Evolutionary conservation across 2,329 filamentous ascomycete genomes (phyloP).

Genomic region (Claviceps sp.): DNA sequence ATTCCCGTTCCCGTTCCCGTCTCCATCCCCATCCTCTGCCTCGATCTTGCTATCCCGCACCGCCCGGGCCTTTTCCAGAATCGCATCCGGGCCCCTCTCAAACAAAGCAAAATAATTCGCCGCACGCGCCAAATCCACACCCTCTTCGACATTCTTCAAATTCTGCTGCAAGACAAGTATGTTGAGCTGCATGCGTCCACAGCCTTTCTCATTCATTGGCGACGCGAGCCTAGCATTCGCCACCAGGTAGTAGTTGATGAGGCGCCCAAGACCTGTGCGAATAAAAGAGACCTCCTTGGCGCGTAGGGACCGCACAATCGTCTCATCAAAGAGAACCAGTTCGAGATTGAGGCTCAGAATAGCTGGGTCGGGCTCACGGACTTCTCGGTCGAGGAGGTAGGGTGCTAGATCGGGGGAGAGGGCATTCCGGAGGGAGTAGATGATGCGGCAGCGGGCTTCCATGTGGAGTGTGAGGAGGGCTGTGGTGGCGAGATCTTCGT

Average conservation of each 20-base stretch:
- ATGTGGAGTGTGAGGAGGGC: conserved; percentile 78
- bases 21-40: conserved; percentile 7
- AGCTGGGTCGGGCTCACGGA: conserved; percentile 63
- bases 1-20: too few species aligned
- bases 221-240: conserved; percentile 56
- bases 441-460: conserved; percentile 73
- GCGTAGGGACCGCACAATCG: conserved; percentile 58
- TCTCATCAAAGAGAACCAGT: conserved; percentile 79
- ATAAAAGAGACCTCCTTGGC: conserved; percentile 61
- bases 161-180: conserved; percentile 93
- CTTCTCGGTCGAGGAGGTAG: conserved; percentile 55
- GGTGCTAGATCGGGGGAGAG: conserved; percentile 47
- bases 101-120: conserved; percentile 59
- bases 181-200: conserved; percentile 81
- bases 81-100: conserved; percentile 47
- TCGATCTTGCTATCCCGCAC: conserved; percentile 22
- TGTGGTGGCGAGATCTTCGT: conserved; percentile 65
- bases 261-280: conserved; percentile 57
- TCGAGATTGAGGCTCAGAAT: conserved; percentile 76
- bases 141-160: conserved; percentile 77
- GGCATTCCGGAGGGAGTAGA: conserved; percentile 59
- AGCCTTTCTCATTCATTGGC: conserved; percentile 74
- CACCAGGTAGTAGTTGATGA: conserved; percentile 71
- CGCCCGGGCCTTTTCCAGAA: conserved; percentile 48
- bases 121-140: conserved; percentile 48